phyloP scores from a whole-genome alignment of 768 basidiomycete genomes.

The Mycena rebaudengoi region DNA sequence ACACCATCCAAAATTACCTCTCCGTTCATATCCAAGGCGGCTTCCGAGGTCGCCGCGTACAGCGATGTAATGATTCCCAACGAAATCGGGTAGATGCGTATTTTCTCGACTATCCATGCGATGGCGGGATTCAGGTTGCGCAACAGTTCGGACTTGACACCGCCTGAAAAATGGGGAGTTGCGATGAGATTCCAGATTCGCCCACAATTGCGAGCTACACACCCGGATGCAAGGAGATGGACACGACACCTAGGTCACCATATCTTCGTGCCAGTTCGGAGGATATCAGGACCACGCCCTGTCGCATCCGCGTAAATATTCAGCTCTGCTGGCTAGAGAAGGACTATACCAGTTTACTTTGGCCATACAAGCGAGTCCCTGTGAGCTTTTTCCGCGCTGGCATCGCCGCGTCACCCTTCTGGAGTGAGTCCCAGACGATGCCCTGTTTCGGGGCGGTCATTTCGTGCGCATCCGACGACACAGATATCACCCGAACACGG shows the following conservation, averaged over 20 bases:
- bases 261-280: constrained; percentile 40
- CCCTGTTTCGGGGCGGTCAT: constrained; percentile 33
- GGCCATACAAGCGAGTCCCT: constrained; percentile 32
- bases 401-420: constrained; percentile 31
- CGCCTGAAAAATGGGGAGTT: constrained; percentile 12
- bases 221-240: constrained; percentile 43
- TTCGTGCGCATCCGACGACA: constrained; percentile 33
- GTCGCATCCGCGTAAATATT: not conserved
- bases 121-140: constrained; percentile 33
- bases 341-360: constrained; percentile 51
- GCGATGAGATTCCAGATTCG: not conserved
- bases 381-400: constrained; percentile 30
- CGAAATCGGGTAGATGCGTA: constrained; percentile 27
- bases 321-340: not conserved
- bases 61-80: constrained; percentile 34
- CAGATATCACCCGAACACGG: constrained; percentile 37
- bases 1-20: constrained; percentile 22
- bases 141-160: constrained; percentile 36
- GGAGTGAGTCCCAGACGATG: constrained; percentile 42
- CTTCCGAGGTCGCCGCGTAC: constrained; percentile 36
- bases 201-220: not conserved
- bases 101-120: constrained; percentile 28
- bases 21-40: constrained; percentile 33
- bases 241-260: constrained; percentile 38
- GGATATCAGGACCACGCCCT: constrained; percentile 40